Conservation (phyloP, 805 yeast genomes). For the Sugiyamaella floridensis region DNA sequence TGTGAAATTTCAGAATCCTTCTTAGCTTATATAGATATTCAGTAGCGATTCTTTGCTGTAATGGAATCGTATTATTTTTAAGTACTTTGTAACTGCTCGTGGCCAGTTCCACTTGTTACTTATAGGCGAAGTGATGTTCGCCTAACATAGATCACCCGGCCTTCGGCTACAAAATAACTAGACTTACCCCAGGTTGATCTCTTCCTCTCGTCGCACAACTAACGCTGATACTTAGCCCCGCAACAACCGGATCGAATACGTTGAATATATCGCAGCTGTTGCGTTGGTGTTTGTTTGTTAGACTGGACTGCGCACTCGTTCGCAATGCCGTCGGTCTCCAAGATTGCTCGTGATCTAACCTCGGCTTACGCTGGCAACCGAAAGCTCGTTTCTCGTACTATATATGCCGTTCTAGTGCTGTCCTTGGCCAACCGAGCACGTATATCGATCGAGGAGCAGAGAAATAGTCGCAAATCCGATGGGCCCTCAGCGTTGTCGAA, state of each 20-base stretch:
- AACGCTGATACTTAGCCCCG: neutral
- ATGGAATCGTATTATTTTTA: neutral
- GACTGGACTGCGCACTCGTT: neutral
- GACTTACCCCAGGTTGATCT: neutral
- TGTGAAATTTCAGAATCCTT: constrained; percentile 4
- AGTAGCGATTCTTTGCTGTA: neutral
- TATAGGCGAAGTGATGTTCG: neutral
- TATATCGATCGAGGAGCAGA: constrained; percentile 15
- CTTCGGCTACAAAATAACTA: neutral
- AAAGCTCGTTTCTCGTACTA: constrained; percentile 16
- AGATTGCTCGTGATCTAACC: constrained; percentile 14
- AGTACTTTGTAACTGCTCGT: neutral
- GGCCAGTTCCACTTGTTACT: neutral
- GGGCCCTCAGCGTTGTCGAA: constrained; percentile 1
- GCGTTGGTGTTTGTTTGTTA: neutral
- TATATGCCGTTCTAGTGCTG: constrained; percentile 19
- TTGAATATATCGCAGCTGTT: neutral
- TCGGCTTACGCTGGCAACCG: constrained; percentile 17
- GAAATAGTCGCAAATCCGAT: constrained; percentile 2
- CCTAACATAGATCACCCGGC: neutral
- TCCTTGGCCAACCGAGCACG: constrained; percentile 19
- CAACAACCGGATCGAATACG: neutral
- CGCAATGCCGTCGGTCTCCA: constrained; percentile 15
- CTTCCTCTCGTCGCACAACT: neutral
- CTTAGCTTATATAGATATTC: neutral